Percentiles rank a stretch among this genome's conserved stretches.
Evolutionary conservation across 1,284 basidiomycete genomes (phyloP).

Genomic region (Violaceomyces palustris): DNA sequence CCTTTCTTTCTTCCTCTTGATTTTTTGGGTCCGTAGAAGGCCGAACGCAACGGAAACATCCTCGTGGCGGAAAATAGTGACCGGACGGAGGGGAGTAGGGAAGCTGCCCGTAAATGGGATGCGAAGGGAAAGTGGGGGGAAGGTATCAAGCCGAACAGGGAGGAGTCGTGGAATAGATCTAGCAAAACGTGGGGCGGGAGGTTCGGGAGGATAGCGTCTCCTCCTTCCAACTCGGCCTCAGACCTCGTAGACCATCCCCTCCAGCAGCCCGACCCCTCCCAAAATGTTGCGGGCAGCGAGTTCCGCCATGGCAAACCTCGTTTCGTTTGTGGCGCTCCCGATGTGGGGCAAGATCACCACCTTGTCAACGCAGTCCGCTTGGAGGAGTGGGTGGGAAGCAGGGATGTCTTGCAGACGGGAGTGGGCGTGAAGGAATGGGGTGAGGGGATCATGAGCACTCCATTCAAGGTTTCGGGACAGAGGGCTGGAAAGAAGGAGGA

Average conservation of each 20-base stretch:
- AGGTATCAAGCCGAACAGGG: background rate
- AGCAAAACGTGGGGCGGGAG: background rate
- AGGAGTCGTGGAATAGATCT: background rate
- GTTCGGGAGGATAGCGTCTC: no score
- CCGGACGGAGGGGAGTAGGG: no score
- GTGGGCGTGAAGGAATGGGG: no score
- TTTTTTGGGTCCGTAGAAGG: no score
- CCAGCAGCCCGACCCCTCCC: slow-evolving; percentile 25
- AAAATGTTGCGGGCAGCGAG: slow-evolving; percentile 35
- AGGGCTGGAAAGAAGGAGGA: no score
- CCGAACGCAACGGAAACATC: no score
- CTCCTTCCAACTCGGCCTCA: slow-evolving; percentile 37
- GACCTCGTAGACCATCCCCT: slow-evolving; percentile 13
- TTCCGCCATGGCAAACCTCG: slow-evolving; percentile 71
- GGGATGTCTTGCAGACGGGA: slow-evolving; percentile 58
- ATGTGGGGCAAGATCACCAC: slow-evolving; percentile 82
- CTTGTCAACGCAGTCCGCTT: slow-evolving; percentile 54
- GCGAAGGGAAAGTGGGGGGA: background rate
- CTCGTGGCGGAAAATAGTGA: no score
- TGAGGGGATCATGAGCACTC: no score
- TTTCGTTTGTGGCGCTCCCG: slow-evolving; percentile 80
- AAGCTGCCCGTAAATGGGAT: no score
- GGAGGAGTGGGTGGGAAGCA: slow-evolving; percentile 70
- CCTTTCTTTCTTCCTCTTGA: no score
- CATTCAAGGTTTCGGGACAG: no score